Evolutionary conservation across 192 early-diverging fungal genomes (phyloP), one percentile per base, ranked within the genome.

Genomic region (Linnemannia zychae): DNA sequence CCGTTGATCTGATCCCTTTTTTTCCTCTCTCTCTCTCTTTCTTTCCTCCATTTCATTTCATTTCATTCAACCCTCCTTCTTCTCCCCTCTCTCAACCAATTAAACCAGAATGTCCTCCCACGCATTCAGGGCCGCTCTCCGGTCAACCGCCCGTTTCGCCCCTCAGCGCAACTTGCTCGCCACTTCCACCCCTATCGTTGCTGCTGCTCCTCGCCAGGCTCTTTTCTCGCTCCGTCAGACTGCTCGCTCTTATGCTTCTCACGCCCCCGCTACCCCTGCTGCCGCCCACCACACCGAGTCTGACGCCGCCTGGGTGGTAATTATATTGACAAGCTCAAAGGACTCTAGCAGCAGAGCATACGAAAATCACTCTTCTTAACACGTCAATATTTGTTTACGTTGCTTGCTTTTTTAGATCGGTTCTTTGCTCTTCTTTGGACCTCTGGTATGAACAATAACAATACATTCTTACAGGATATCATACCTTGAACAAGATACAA

Each of bases 391-490:
- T 31, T 15, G 12, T 57, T 69, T 80, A 17, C 6, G 7, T 44
- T 37, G 15, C 2, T 57, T 24, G 40, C 31, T 6, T 57, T 28
- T 31, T 17, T 79, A 85, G 83, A 81, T 91, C 65, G 90, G 90
- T n/a, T 91, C 90, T 13, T 73, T 91, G 50, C 28, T 90, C 20
- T 52, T 91, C 36, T 91, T 91, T 79, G 88, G 88, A 7, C 90
- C 90, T 31, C 53, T 90, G 83, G 83, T 85, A 85, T 67, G 72
- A 47, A 33, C 34, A 37, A 17, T n/a, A 33, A 22, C n/a, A 17
- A 46, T 22, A n/a, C 24, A 48, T 47, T 18, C 31, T 71, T 44
- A 28, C 70, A 71, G n/a, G 24, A 47, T 71, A 6, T 24, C n/a
- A 28, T 63, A 63, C 57, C 57, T 33, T 63, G 28, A 63, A 33